Percentiles rank a stretch among this genome's conserved stretches.
Evolutionary conservation across 805 yeast species (phyloP).

Genomic region (Kodamaea kakaduensis): DNA sequence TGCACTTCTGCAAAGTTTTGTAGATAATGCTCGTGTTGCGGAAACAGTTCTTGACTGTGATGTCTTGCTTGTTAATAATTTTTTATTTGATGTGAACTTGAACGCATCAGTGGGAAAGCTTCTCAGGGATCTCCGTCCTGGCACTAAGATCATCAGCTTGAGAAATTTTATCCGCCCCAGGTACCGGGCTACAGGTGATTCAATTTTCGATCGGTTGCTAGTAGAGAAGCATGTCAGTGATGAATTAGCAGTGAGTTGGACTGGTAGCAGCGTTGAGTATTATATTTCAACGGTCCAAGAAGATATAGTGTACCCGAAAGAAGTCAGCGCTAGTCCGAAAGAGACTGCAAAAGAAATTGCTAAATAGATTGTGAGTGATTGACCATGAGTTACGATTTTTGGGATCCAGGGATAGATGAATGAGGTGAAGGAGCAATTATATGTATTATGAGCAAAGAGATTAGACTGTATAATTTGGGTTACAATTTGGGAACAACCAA

Average conservation of each 20-base stretch:
- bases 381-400: too few species aligned
- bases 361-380: too few species aligned
- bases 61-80: constrained; percentile 77
- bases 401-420: too few species aligned
- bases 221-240: constrained; percentile 62
- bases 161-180: constrained; percentile 77
- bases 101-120: constrained; percentile 65
- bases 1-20: constrained; percentile 67
- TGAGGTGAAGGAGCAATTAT: too few species aligned
- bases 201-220: constrained; percentile 59
- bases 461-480: too few species aligned
- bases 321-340: too few species aligned
- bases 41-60: constrained; percentile 57
- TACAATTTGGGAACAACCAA: too few species aligned
- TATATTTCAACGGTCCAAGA: constrained; percentile 67
- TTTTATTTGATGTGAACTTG: constrained; percentile 72
- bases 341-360: too few species aligned
- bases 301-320: constrained; percentile 4
- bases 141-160: constrained; percentile 75
- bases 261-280: constrained; percentile 75
- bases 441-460: too few species aligned
- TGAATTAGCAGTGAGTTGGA: constrained; percentile 83
- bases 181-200: constrained; percentile 55
- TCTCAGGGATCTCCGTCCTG: constrained; percentile 60
- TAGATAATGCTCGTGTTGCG: constrained; percentile 55